Base-by-base conservation (phyloP, 768 basidiomycete species). In the Gautieria morchelliformis region DNA sequence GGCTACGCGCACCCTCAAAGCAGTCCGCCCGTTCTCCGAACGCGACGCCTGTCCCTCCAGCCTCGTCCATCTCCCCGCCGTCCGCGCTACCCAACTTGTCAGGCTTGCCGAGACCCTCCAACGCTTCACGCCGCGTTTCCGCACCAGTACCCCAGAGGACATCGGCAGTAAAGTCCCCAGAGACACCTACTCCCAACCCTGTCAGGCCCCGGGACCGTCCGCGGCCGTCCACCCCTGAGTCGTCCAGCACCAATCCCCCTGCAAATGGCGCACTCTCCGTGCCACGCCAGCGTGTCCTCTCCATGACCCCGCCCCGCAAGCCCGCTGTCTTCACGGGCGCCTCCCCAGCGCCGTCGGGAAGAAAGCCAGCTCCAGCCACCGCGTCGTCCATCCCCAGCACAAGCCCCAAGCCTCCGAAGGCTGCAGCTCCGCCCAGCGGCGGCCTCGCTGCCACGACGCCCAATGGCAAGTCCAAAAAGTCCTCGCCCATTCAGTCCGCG, bases 1-100 rank as follows among this genome's bases (percentile, higher is more conserved):
- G 48, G 4, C 39, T 52, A n/a, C 51, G 51, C 19, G 30, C 51
- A 7, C 51, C 51, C 8, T 3, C 37, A 19, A 52, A 40, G 20
- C 32, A 35, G 19, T 7, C 24, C 3, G 15, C 27, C 7, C 7
- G 17, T 17, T 78, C 79, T 8, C 75, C 75, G n/a, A 80, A 80
- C 64, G 76, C 76, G 33, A 78, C 77, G 1, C 77, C 80, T 10
- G 66, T 78, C 41, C 77, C 80, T 12, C 58, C 58, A 32, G 53
- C 44, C 10, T 20, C 53, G 15, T 44, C 39, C 4, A 40, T 30
- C 27, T 49, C 56, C 1, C 45, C 46, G 17, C 35, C 45, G 17
- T 63, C 69, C 20, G 60, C 62, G 24, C 58, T 61, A 27, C 64
- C 70, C 19, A 78, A 76, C 63, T 70, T 73, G 22, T 52, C 71